Percentiles rank a stretch among this genome's conserved stretches.
Evolutionary conservation across 441 rosid genomes (phyloP).

Genomic region (Erodium texanum): DNA sequence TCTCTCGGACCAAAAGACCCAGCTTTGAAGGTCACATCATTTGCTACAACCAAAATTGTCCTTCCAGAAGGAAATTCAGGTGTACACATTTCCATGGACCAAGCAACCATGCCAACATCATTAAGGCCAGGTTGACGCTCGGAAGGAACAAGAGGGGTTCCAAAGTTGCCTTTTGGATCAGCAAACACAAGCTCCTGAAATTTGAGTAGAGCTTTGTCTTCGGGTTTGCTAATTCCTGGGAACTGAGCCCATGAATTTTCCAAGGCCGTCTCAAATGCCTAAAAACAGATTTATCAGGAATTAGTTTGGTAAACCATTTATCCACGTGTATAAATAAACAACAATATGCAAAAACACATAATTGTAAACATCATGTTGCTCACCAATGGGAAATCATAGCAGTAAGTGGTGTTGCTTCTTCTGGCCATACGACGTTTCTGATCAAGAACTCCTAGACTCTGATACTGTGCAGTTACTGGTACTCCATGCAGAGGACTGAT

Average conservation of each 20-base stretch:
- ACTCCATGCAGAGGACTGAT: constrained; percentile 62
- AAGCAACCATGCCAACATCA: constrained; percentile 96
- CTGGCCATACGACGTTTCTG: constrained; percentile 79
- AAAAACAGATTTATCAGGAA: constrained; percentile 22
- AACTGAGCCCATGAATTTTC: constrained; percentile 70
- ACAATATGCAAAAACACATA: not conserved
- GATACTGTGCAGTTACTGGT: constrained; percentile 55
- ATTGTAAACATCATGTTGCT: constrained; percentile 22
- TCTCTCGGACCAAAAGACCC: constrained; percentile 99
- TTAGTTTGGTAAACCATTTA: not conserved
- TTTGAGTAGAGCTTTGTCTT: constrained; percentile 38
- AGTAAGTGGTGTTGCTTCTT: constrained; percentile 80
- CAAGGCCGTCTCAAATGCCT: constrained; percentile 94
- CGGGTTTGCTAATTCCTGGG: constrained; percentile 39
- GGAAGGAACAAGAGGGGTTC: constrained; percentile 55
- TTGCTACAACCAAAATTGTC: constrained; percentile 64
- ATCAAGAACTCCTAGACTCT: constrained; percentile 69
- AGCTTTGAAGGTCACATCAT: constrained; percentile 96
- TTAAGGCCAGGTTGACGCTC: constrained; percentile 74
- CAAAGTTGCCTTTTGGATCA: constrained; percentile 52
- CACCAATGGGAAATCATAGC: constrained; percentile 97
- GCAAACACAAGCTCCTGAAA: constrained; percentile 80
- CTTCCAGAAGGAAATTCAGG: constrained; percentile 98
- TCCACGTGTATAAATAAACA: not conserved
- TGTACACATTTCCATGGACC: constrained; percentile 86